Conservation (phyloP, 2,329 filamentous ascomycete species). For the Pestalotiopsis sp. region DNA sequence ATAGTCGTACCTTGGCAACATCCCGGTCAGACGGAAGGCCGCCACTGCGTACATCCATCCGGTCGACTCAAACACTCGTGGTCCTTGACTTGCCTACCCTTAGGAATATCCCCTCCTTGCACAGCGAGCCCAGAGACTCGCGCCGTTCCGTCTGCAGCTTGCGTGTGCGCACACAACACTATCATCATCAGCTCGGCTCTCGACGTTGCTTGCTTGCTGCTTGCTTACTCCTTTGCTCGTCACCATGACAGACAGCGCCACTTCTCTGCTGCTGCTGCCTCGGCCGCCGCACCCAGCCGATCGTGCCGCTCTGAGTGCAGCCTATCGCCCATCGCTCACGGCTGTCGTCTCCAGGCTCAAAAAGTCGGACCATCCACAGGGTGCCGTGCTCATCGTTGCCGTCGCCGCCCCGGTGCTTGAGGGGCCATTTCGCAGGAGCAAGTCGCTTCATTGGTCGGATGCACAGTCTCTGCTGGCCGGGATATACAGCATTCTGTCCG, state of each 20-base stretch:
- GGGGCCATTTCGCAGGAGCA: slow-evolving; percentile 47
- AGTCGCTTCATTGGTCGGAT: slow-evolving; percentile 62
- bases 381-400: slow-evolving; percentile 9
- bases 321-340: slow-evolving; percentile 61
- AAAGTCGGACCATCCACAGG: slow-evolving; percentile 27
- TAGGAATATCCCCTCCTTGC: too few relatives aligned
- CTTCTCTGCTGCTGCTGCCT: slow-evolving; percentile 63
- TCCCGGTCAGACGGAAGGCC: too few relatives aligned
- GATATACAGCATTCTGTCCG: slow-evolving; percentile 75
- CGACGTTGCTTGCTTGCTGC: not conserved
- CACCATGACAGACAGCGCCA: slow-evolving; percentile 18
- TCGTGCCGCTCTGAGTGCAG: slow-evolving; percentile 51
- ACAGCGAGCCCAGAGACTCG: too few relatives aligned
- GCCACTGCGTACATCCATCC: too few relatives aligned
- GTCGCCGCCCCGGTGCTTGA: slow-evolving; percentile 57
- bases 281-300: slow-evolving; percentile 58
- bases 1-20: not conserved
- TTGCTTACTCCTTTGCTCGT: not conserved
- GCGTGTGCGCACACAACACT: too few relatives aligned
- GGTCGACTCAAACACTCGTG: too few relatives aligned
- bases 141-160: too few relatives aligned
- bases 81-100: too few relatives aligned
- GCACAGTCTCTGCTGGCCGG: slow-evolving; percentile 74
- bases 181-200: too few relatives aligned
- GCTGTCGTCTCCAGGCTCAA: slow-evolving; percentile 52